Evolutionary conservation across 148 eudicot species (phyloP), one percentile per base, ranked within the genome.

Genomic region (Fagopyrum esculentum): DNA sequence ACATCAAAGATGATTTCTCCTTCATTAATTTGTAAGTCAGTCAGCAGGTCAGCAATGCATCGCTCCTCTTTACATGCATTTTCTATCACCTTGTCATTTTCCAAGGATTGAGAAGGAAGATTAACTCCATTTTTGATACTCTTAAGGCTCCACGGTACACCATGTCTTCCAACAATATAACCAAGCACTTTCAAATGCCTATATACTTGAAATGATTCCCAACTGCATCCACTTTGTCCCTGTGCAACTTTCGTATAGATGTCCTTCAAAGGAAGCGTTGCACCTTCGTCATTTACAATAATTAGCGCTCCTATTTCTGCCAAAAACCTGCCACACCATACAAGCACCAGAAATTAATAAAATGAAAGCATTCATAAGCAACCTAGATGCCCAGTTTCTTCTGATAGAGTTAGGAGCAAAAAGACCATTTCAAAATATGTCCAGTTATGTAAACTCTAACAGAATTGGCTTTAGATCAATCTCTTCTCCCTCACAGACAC

Each of bases 191-290:
- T 95, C 77, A 95, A 79, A 82, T 90, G 88, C 82, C 85, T 81
- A 77, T 89, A 95, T 15, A 86, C 87, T 84, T 89, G 86, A 80
- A 92, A 90, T 46, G 86, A 82, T 76, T 92, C 98, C 96, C 93
- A 92, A 54, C 77, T 84, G 79, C 88, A 87, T 64, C 91, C 90
- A 75, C 59, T 74, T 74, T 81, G 83, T 13, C 77, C 84, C 71
- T 82, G 82, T 63, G 86, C 89, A 76, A 90, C 75, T 83, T 86
- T 92, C 47, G 52, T 78, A 82, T 90, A 89, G n/a, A 95, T 80
- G 69, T 90, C 83, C 79, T 74, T 73, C 51, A 95, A 74, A 29
- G 80, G 55, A 64, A 95, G 46, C 12, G 82, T 51, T 48, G 64
- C 73, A 71, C 77, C 85, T 73, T 86, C 79, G 45, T 77, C 84